Conservation (phyloP, 2,329 filamentous ascomycete species). For the Beauveria brongniartii region DNA sequence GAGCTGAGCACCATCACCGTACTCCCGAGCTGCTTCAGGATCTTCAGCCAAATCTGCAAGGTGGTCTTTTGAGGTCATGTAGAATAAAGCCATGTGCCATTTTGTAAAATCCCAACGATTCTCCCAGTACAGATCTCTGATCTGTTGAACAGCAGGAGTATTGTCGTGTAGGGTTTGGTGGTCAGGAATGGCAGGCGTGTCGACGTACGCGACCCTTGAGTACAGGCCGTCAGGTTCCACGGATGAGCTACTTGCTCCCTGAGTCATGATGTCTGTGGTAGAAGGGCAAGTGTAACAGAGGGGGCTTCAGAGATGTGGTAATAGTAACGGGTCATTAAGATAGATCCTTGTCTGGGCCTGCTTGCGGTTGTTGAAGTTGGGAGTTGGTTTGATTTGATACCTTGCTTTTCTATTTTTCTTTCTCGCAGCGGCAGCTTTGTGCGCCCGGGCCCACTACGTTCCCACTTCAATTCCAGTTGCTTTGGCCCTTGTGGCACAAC, state of each 20-base stretch:
- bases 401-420: too few species aligned
- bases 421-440: too few species aligned
- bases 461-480: too few species aligned
- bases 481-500: too few species aligned
- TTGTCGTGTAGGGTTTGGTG: neutral
- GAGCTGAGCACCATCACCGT: neutral
- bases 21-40: neutral
- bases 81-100: neutral
- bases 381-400: neutral
- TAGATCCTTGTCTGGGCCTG: neutral
- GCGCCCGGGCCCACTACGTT: too few species aligned
- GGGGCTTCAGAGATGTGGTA: neutral
- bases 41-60: neutral
- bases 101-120: neutral
- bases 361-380: neutral
- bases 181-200: neutral
- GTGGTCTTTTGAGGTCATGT: neutral
- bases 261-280: neutral
- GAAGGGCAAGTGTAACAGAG: neutral
- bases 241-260: neutral
- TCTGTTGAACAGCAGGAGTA: neutral
- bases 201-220: neutral
- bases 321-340: too few species aligned
- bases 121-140: neutral
- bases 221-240: neutral